Conservation (phyloP, 345 rosid species). For the Conringia planisiliqua region DNA sequence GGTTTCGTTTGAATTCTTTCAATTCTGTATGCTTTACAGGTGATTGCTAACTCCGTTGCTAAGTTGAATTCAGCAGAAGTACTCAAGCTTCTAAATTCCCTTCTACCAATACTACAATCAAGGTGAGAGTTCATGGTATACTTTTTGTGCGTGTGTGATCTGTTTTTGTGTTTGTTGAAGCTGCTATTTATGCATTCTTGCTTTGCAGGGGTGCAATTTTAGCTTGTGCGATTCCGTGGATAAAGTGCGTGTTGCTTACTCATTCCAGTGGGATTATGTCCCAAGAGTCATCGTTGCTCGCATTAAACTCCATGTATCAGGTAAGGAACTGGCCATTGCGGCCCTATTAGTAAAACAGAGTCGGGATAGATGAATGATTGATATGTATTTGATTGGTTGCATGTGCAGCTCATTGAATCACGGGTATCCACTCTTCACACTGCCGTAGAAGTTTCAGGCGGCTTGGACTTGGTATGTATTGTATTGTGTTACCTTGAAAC, state of each 20-base stretch:
- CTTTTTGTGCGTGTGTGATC: background rate
- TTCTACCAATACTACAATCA: constrained; percentile 66
- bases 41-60: constrained; percentile 76
- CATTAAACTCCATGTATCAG: constrained; percentile 85
- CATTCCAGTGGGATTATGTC: constrained; percentile 86
- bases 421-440: constrained; percentile 64
- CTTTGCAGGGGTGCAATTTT: constrained; percentile 78
- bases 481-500: background rate
- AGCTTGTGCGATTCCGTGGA: constrained; percentile 89
- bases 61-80: constrained; percentile 72
- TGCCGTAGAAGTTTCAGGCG: constrained; percentile 66
- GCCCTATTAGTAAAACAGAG: too few relatives aligned
- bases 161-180: background rate
- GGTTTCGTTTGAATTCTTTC: background rate
- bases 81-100: constrained; percentile 67
- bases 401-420: constrained; percentile 76
- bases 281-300: constrained; percentile 67
- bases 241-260: constrained; percentile 70
- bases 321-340: too few relatives aligned
- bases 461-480: constrained; percentile 48
- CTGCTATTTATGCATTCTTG: background rate
- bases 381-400: constrained; percentile 5
- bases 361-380: background rate
- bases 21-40: constrained; percentile 39
- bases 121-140: constrained; percentile 45